Evolutionary conservation across 2,329 filamentous ascomycete species (phyloP).

Genomic region (Dothiorella sarmentorum): DNA sequence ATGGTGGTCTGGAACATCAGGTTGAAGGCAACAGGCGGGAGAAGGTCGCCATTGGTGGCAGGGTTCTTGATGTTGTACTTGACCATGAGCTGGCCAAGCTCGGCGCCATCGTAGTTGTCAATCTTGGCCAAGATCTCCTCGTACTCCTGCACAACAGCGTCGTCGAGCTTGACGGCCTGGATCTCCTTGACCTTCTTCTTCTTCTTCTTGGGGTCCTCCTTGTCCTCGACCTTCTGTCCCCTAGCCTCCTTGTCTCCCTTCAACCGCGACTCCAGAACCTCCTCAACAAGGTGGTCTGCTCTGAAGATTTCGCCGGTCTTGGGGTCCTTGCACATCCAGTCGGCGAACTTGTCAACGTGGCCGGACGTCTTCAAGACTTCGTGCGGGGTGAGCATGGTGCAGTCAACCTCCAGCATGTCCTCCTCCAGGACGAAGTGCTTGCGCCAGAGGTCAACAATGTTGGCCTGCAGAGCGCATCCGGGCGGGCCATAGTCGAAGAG

Average conservation of each 20-base stretch:
- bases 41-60: slow-evolving; percentile 69
- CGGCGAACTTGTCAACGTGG: slow-evolving; percentile 96
- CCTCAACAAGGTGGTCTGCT: slow-evolving; percentile 94
- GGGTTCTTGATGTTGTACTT: slow-evolving; percentile 93
- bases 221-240: slow-evolving; percentile 71
- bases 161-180: slow-evolving; percentile 80
- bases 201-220: slow-evolving; percentile 81
- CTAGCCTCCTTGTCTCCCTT: slow-evolving; percentile 92
- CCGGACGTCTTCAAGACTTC: slow-evolving; percentile 89
- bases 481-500: slow-evolving; percentile 93
- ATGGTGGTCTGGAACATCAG: slow-evolving; percentile 98
- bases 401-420: slow-evolving; percentile 91
- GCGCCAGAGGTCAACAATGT: slow-evolving; percentile 84
- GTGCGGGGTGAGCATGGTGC: slow-evolving; percentile 87
- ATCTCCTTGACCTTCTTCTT: slow-evolving; percentile 74
- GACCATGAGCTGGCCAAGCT: slow-evolving; percentile 82
- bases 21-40: slow-evolving; percentile 87
- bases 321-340: slow-evolving; percentile 99
- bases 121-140: slow-evolving; percentile 88
- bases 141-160: slow-evolving; percentile 82
- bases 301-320: slow-evolving; percentile 96
- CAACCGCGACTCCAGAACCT: slow-evolving; percentile 80
- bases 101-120: slow-evolving; percentile 87
- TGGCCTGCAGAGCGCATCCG: slow-evolving; percentile 79
- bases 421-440: slow-evolving; percentile 91